Base-by-base conservation (phyloP, 768 basidiomycete genomes). In the Gloeostereum incarnatum region DNA sequence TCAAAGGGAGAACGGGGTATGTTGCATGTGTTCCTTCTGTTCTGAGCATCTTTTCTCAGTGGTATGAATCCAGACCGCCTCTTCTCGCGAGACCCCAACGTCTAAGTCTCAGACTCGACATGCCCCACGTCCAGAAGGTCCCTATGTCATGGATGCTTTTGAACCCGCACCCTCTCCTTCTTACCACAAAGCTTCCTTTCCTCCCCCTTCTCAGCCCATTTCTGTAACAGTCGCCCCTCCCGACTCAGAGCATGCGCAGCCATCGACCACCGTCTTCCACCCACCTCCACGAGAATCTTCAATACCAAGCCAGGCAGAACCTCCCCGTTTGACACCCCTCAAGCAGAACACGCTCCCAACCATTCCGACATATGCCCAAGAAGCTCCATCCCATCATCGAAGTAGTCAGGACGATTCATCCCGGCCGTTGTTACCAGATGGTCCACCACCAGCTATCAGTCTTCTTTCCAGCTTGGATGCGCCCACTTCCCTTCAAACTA, bases 371-470 rank as follows among this genome's bases (percentile, higher is more conserved):
- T 14, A 29, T 4, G 8, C 17, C 8, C 35, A 11, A 17, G 10
- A 19, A 40, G 14, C 23, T 18, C 21, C 27, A 19, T 40, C 33
- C 5, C 32, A 58, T 31, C 59, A 63, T 27, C 56, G 65, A 32
- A 55, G 54, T 31, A 71, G 68, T 39, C 65, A 63, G 41, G 68
- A 70, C 41, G 66, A 68, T 39, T 62, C 68, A 19, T 56, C 66
- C 36, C 63, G 63, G 26, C 64, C 68, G 7, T 47, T 68, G 32
- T n/a, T n/a, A n/a, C n/a, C n/a, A 57, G 67, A 13, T n/a, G 13
- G 30, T 17, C 30, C 33, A 17, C 24, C 41, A 45, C 20, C 49
- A 48, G 25, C 45, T 42, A 32, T 39, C 35, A 21, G 34, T 45
- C 21, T 44, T 45, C 1, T 44, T 55, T 34, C 36, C 47, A n/a